A percentile compares a stretch with the other conserved stretches of the same genome.
These are phyloP conservation scores for Stereocaulon alpinum DNA, from an alignment of 495 filamentous ascomycete genomes.

Conservation along the genomic window DNA sequence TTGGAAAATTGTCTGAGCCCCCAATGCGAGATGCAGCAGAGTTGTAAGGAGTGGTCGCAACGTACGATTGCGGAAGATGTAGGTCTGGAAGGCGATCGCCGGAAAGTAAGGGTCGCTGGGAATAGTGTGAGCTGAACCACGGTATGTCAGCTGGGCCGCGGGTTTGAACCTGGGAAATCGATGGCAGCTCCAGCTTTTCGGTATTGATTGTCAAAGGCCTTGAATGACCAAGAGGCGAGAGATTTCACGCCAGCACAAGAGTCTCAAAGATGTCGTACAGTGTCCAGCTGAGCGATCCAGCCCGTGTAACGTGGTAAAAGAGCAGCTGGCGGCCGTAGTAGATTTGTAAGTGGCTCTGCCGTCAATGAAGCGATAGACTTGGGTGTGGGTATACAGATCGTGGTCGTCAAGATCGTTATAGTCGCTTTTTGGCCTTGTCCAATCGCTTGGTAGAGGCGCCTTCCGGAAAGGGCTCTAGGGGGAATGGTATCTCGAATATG, in stretches of 20 bases:
- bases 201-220: slow-evolving; percentile 44
- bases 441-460: background rate
- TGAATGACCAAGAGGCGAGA: slow-evolving; percentile 25
- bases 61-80: slow-evolving; percentile 54
- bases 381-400: background rate
- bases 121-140: slow-evolving; percentile 65
- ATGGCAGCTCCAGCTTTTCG: slow-evolving; percentile 98
- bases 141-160: slow-evolving; percentile 73
- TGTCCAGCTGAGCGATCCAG: slow-evolving; percentile 19
- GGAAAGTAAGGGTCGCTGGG: slow-evolving; percentile 55
- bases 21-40: slow-evolving; percentile 34
- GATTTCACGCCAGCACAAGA: slow-evolving; percentile 25
- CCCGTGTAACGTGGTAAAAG: background rate
- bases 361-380: background rate
- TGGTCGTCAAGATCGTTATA: background rate
- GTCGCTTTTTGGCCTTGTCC: background rate
- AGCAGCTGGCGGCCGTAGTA: background rate
- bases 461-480: background rate
- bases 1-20: slow-evolving; percentile 39
- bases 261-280: slow-evolving; percentile 21
- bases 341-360: background rate
- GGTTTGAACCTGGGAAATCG: slow-evolving; percentile 81
- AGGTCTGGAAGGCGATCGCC: slow-evolving; percentile 73
- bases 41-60: slow-evolving; percentile 50
- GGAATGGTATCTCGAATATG: background rate